These are phyloP conservation scores for Hypoxylon rickii DNA, from an alignment of 495 filamentous ascomycete genomes.

Conservation along the genomic window DNA sequence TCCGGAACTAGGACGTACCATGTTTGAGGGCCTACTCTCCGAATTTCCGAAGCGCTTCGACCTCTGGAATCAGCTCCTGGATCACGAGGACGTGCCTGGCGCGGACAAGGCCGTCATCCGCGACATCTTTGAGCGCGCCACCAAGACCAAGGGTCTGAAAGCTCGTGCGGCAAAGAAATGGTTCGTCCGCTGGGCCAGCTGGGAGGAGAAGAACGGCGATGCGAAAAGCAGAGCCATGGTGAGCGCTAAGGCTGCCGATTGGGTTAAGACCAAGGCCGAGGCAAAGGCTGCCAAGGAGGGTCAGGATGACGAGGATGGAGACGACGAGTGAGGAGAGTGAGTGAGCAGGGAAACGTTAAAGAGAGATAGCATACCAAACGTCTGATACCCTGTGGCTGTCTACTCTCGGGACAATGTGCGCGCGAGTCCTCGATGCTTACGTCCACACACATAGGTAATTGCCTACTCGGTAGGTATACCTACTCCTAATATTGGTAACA, in stretches of 20 bases:
- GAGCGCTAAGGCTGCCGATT: slow-evolving; percentile 74
- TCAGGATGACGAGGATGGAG: slow-evolving; percentile 31
- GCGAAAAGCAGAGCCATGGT: slow-evolving; percentile 72
- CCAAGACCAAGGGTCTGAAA: slow-evolving; percentile 69
- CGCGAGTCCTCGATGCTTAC: no score
- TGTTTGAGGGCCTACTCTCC: slow-evolving; percentile 85
- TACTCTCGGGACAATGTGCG: no score
- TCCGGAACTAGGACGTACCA: slow-evolving; percentile 87
- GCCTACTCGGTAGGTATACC: no score
- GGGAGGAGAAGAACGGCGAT: slow-evolving; percentile 75
- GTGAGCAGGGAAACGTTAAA: no score
- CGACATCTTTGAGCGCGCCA: slow-evolving; percentile 80
- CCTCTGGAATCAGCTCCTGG: slow-evolving; percentile 88
- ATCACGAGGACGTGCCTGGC: slow-evolving; percentile 65
- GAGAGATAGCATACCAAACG: no score
- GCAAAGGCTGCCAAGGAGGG: slow-evolving; percentile 38
- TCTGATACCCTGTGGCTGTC: no score
- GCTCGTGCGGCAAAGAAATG: slow-evolving; percentile 75
- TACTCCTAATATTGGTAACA: no score
- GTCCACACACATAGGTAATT: no score
- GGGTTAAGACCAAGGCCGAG: slow-evolving; percentile 46
- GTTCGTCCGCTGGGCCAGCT: slow-evolving; percentile 82
- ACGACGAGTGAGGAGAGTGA: slow-evolving; percentile 18
- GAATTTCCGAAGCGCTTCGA: slow-evolving; percentile 88
- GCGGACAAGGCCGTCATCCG: slow-evolving; percentile 63